Evolutionary conservation across 768 basidiomycete genomes (phyloP), one percentile per base, ranked within the genome.

Genomic region (Lentinula raphanica): DNA sequence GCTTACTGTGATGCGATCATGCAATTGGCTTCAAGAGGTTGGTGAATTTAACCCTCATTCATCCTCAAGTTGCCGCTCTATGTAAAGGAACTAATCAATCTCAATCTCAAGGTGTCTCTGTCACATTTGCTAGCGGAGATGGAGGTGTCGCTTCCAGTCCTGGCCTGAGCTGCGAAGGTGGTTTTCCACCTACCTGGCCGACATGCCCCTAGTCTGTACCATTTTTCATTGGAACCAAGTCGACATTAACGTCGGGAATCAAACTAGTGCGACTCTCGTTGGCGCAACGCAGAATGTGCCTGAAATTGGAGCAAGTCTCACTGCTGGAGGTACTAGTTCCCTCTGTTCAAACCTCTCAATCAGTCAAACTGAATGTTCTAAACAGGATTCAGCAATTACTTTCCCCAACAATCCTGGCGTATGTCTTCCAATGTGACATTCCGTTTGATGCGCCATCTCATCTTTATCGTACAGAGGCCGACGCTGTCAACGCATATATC

Each of bases 151-250:
- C 51, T 50, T 76, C 78, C 7, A 11, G 81, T n/a, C 58, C 74
- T 27, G 79, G 78, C 67, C 64, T 71, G 23, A 75, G 76, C n/a
- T 79, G 82, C 25, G 78, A 83, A 29, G 57, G 59, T 1, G 79
- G 80, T 25, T 53, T 51, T 39, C 49, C 58, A 50, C 54, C 54
- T 23, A 55, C 71, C 67, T 82, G 83, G 68, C 80, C 80, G 2
- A 72, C 81, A 0, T 82, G 71, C 46, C 72, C 71, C 58, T 71
- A 60, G 71, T 72, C 36, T 63, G 71, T 65, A 27, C 7, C 28
- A 38, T 31, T 58, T 21, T 12, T 11, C 21, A 27, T 9, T 23
- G 8, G 15, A 42, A 27, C 31, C 31, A n/a, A 3, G 21, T 54
- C n/a, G 6, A 48, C 50, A 35, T 9, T 28, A 21, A 40, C n/a